These are phyloP conservation scores for Phaffomyces thermotolerans DNA, from an alignment of 805 yeast species.

Conservation along the genomic window DNA sequence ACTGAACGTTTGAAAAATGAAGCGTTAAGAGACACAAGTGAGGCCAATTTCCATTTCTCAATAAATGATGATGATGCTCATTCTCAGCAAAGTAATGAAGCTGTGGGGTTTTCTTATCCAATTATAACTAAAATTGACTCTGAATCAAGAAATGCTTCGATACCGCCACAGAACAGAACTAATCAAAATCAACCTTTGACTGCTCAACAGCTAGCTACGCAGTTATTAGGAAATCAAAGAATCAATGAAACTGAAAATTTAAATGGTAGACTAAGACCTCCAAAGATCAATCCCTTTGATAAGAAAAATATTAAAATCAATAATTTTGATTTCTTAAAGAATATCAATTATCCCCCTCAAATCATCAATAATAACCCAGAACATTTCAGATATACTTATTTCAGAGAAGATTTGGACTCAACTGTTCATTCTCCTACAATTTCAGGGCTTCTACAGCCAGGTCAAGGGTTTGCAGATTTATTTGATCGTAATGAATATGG, in stretches of 20 bases:
- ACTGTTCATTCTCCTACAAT: slow-evolving; percentile 87
- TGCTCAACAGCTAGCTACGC: slow-evolving; percentile 7
- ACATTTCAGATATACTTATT: slow-evolving; percentile 79
- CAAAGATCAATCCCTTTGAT: slow-evolving; percentile 71
- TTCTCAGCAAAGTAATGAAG: slow-evolving; percentile 1
- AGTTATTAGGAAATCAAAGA: slow-evolving; percentile 29
- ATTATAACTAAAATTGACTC: slow-evolving; percentile 35
- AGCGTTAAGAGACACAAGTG: slow-evolving; percentile 31
- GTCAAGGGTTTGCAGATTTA: slow-evolving; percentile 52
- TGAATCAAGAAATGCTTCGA: not conserved
- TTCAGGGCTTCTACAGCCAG: slow-evolving; percentile 67
- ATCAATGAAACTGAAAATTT: slow-evolving; percentile 51
- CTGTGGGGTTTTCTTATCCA: slow-evolving; percentile 34
- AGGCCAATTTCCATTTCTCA: slow-evolving; percentile 31
- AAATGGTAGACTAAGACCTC: slow-evolving; percentile 67
- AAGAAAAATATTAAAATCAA: slow-evolving; percentile 21
- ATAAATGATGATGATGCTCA: slow-evolving; percentile 20
- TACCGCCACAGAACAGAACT: not conserved
- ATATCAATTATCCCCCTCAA: slow-evolving; percentile 35
- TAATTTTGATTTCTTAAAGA: slow-evolving; percentile 18
- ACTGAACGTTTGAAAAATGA: slow-evolving; percentile 37
- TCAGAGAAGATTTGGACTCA: slow-evolving; percentile 82
- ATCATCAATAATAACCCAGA: slow-evolving; percentile 40
- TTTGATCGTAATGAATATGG: slow-evolving; percentile 40
- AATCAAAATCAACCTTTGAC: slow-evolving; percentile 12